Conservation (phyloP, 805 yeast species). For the Ogataea zsoltii region DNA sequence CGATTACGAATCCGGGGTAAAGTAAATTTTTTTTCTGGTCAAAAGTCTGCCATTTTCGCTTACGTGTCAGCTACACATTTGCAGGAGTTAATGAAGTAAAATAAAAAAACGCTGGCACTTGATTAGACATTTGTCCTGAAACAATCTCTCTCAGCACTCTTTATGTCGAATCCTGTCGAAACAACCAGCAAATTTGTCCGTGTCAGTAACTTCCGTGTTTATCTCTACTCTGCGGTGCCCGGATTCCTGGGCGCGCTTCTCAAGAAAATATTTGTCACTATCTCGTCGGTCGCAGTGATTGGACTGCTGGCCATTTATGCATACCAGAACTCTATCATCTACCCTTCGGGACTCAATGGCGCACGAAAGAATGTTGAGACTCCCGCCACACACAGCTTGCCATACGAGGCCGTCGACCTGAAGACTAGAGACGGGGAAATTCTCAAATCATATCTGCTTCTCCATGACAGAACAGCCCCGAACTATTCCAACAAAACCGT, state of each 20-base stretch:
- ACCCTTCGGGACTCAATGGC: conserved; percentile 78
- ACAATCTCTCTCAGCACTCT: no score
- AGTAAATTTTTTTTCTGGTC: no score
- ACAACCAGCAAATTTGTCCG: background rate
- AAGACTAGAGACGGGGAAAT: conserved; percentile 69
- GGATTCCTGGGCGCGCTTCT: conserved; percentile 12
- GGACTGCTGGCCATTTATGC: conserved; percentile 56
- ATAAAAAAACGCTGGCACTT: no score
- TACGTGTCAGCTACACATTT: no score
- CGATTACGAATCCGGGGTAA: no score
- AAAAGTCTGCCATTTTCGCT: no score
- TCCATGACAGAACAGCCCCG: conserved; percentile 43
- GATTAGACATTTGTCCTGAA: no score
- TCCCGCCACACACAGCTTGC: conserved; percentile 69
- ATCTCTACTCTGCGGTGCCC: conserved; percentile 1
- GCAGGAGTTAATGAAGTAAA: no score
- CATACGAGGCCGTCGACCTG: conserved; percentile 60
- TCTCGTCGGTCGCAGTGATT: conserved; percentile 44
- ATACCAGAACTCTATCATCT: conserved; percentile 68
- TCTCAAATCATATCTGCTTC: conserved; percentile 63
- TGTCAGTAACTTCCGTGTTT: background rate
- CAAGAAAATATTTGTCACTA: conserved; percentile 44
- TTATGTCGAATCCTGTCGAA: background rate
- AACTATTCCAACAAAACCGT: conserved; percentile 63
- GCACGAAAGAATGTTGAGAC: conserved; percentile 73